phyloP scores from a whole-genome alignment of 2,329 filamentous ascomycete species.

The Cordyceps farinosa region DNA sequence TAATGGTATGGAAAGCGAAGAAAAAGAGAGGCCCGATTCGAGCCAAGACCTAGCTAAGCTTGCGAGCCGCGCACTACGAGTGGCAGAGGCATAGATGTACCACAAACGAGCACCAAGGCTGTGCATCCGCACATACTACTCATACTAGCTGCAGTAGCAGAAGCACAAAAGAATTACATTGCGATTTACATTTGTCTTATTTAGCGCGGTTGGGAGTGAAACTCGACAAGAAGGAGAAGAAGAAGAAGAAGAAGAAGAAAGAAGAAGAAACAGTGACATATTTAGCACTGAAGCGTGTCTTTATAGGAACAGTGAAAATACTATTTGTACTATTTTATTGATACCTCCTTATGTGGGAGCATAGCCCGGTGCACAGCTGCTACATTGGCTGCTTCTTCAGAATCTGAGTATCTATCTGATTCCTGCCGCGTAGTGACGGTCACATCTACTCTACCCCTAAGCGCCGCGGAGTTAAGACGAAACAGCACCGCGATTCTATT shows the following conservation, averaged over 20 bases:
- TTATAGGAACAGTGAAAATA: constrained; percentile 12
- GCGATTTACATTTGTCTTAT: constrained; percentile 15
- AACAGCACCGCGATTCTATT: constrained; percentile 32
- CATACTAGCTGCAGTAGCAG: neutral
- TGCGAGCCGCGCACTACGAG: neutral
- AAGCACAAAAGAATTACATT: neutral
- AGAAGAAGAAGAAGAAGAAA: neutral
- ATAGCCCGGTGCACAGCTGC: neutral
- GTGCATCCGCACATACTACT: neutral
- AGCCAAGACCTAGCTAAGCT: neutral
- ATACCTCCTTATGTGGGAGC: neutral
- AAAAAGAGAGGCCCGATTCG: neutral
- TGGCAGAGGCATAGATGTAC: constrained; percentile 1
- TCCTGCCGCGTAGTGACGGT: neutral
- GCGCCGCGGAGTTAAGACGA: neutral
- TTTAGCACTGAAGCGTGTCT: constrained; percentile 11
- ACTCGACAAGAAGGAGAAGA: neutral
- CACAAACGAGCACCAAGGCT: neutral
- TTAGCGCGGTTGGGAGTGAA: constrained; percentile 10
- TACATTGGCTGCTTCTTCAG: neutral
- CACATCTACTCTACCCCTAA: neutral
- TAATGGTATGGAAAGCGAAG: neutral
- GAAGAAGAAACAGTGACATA: neutral
- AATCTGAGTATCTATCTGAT: neutral
- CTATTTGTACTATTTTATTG: constrained; percentile 8